Base-by-base conservation (phyloP, 139 green algal genomes). In the Pleodorina starrii region DNA sequence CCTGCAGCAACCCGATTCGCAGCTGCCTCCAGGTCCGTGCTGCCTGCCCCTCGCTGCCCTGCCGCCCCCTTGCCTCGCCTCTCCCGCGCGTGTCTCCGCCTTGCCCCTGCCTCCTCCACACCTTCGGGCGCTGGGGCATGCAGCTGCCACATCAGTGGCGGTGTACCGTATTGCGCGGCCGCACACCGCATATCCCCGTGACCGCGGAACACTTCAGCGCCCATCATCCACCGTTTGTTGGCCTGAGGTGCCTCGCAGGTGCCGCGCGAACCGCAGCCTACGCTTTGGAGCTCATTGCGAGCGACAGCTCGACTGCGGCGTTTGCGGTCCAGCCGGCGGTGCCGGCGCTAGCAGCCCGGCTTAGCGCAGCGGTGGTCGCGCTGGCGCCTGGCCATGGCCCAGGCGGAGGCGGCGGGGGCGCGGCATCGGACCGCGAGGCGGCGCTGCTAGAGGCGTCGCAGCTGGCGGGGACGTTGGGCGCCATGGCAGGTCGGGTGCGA, bases 241-340 rank as follows among this genome's bases (percentile, higher is more conserved):
- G n/a, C n/a, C n/a, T n/a, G n/a, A n/a, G n/a, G n/a, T n/a, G n/a
- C n/a, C n/a, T n/a, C n/a, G 27, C 80, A 87, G 80, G 72, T 10
- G n/a, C 80, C 4, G 35, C 32, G 1, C 82, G 82, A 3, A 43
- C 40, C 1, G 63, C 44, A 23, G 66, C 44, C 44, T 88, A 42
- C 36, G 66, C 66, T 17, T 63, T 88, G 32, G 82, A 88, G 60
- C 82, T 88, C 9, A 23, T 88, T 11, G 63, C 66, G 3, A 69
- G 23, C 44, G 19, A 11, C 44, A 44, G 29, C 40, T 14, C 35
- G 9, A 35, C 35, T 7, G 44, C 63, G 19, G 66, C 44, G n/a
- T 19, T 44, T 4, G 82, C 6, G 25, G 57, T 88, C 10, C 12
- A 42, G 66, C 38, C 82, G 29, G 81, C 63, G 32, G 66, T 10